Conservation (phyloP, 306 rosid species). For the Quercus dentata region DNA sequence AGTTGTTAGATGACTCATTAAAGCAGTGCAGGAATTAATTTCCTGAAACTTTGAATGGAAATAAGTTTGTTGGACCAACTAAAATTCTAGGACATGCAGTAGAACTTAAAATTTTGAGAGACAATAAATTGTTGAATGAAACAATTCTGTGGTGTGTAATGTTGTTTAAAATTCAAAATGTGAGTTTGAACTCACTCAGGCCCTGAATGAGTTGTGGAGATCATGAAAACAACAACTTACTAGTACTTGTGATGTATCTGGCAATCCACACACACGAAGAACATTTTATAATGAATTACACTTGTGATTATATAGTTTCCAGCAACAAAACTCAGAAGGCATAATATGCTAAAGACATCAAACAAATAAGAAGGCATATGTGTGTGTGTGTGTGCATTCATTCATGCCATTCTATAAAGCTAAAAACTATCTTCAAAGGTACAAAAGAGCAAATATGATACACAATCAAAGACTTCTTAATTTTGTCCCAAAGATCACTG, state of each 20-base stretch:
- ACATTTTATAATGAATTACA: no score
- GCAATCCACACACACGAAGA: neutral
- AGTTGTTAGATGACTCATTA: neutral
- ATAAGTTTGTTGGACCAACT: neutral
- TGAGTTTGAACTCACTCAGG: no score
- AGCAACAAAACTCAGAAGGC: neutral
- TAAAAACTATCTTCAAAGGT: neutral
- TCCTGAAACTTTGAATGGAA: neutral
- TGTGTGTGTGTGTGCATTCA: neutral
- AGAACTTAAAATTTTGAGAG: no score
- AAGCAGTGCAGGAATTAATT: neutral
- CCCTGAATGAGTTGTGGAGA: neutral
- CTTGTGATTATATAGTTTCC: no score
- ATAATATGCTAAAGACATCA: neutral
- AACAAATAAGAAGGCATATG: neutral
- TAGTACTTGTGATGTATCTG: neutral
- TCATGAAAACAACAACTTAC: neutral
- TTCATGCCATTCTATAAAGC: conserved; percentile 4
- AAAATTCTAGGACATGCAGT: neutral
- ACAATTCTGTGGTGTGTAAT: neutral
- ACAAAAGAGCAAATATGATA: conserved; percentile 7
- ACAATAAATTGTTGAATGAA: neutral
- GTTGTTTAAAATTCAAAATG: no score
- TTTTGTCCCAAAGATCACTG: conserved; percentile 1
- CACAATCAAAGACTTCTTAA: neutral